Conservation (phyloP, 225 moss, liverwort and hornwort species). For the Physcomitrium patens region DNA sequence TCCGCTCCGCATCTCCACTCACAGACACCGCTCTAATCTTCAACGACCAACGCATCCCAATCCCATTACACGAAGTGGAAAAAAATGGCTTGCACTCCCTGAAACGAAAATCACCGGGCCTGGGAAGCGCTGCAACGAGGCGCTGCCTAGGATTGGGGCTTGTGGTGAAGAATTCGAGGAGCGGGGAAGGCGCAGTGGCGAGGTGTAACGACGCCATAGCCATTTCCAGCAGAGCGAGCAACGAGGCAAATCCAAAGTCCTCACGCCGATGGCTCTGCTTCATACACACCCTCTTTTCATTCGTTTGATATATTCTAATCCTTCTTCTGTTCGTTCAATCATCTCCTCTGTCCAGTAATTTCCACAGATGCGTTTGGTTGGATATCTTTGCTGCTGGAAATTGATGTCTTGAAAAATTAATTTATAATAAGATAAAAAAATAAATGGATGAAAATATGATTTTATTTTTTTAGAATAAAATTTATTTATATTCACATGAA, state of each 20-base stretch:
- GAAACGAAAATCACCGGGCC: conserved; percentile 5
- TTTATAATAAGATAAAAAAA: no score
- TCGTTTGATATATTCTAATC: background rate
- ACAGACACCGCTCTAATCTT: conserved; percentile 48
- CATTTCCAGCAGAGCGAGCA: conserved; percentile 3
- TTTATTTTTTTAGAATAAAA: no score
- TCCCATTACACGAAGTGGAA: background rate
- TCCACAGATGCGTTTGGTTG: no score
- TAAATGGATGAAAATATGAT: no score
- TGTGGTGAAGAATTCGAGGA: conserved; percentile 24
- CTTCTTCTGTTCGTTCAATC: no score
- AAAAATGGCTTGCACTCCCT: background rate
- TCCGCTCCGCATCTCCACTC: conserved; percentile 43
- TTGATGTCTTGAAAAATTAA: no score
- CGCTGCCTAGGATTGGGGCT: background rate
- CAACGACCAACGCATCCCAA: conserved; percentile 1
- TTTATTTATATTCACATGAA: no score
- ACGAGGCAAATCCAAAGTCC: background rate
- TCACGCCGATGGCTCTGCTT: conserved; percentile 31
- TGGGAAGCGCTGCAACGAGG: background rate
- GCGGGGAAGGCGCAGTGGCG: background rate
- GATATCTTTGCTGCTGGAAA: no score
- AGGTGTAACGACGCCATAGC: conserved; percentile 36
- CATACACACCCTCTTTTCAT: conserved; percentile 4
- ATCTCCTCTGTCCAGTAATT: no score